Evolutionary conservation across 2,329 filamentous ascomycete species (phyloP), one percentile per base, ranked within the genome.

Genomic region (Nemania abortiva): DNA sequence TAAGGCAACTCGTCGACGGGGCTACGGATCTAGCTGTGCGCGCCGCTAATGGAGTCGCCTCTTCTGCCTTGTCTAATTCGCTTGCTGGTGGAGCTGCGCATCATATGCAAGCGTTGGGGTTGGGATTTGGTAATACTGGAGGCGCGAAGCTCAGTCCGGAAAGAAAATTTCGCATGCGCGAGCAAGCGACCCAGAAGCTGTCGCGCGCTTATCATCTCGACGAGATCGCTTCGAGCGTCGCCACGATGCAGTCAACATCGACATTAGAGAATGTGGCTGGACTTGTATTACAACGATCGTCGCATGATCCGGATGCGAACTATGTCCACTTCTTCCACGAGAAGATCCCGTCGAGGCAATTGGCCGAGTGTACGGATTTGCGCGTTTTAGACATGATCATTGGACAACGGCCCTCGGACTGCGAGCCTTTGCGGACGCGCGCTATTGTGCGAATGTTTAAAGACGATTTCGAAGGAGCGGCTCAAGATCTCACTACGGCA

Each of bases 241-340:
- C 91, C 39, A 93, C 90, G 0, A 96, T 95, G 92, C 92, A 95
- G 81, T 90, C 90, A 64, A 89, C 92, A 0, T 92, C 91, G 20
- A 89, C 91, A 0, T 82, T 97, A 13, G 92, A 96, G 74, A 91
- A 93, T 67, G 91, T 96, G 2, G 92, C 91, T 2, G 85, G 87
- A 6, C 83, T 91, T 70, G 93, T 97, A 37, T 81, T 96, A 70
- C 89, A 92, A 78, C 86, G 92, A 69, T 90, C 88, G 69, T 84
- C 88, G n/a, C 79, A 85, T 59, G 90, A 94, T 76, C 81, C 85
- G 52, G 92, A 96, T 76, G 93, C 92, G 31, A 92, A 91, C 79
- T 96, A 96, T 77, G 93, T 96, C n/a, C 92, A 96, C 78, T 96
- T 95, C 82, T 97, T 97, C 79, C 92, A 95, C 81, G 92, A 97